Base-by-base conservation (phyloP, 2,329 filamentous ascomycete species). In the Penicillium digitatum region DNA sequence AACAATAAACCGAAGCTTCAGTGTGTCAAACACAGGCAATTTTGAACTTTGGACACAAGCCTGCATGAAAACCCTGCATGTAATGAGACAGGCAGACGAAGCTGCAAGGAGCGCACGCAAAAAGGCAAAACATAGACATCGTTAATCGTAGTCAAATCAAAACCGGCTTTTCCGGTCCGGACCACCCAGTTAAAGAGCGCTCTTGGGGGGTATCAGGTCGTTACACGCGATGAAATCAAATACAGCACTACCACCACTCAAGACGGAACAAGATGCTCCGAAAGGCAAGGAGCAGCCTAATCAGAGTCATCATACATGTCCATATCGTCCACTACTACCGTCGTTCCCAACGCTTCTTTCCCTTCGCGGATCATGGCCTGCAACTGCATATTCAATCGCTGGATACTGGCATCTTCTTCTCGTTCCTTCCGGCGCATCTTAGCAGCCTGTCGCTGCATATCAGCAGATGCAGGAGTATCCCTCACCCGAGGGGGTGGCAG, bases 351-450 rank as follows among this genome's bases (percentile, higher is more conserved):
- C 1, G 94, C 94, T 71, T 94, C 88, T 64, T 87, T 87, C 0
- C 92, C 94, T 72, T 97, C 87, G 2, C 86, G 81, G 52, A 99
- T 95, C 88, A 99, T 90, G 32, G 87, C 88, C 67, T 88, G 84
- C 45, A 97, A 77, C 64, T 88, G 85, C 45, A 84, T 81, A 69
- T 94, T 95, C 73, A 97, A 85, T 26, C 87, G 83, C 46, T 85
- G 85, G 63, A 97, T 87, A 49, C 87, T 86, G 40, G 86, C 84
- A 63, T 97, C 91, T 8, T 89, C 83, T 63, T 92, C 87, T 43
- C 85, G 80, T 65, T 96, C 90, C 55, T 89, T 88, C 48, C 84
- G 83, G 24, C 85, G 79, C 61, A 87, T 83, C 67, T 84, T 82
- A n/a, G 86, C 85, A 6, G 90, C 86, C 53, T 92, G 83, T 42